A percentile compares a stretch with the other conserved stretches of the same genome.
These are phyloP conservation scores for Dichomitus squalens DNA, from an alignment of 1,284 basidiomycete genomes.

Conservation along the genomic window DNA sequence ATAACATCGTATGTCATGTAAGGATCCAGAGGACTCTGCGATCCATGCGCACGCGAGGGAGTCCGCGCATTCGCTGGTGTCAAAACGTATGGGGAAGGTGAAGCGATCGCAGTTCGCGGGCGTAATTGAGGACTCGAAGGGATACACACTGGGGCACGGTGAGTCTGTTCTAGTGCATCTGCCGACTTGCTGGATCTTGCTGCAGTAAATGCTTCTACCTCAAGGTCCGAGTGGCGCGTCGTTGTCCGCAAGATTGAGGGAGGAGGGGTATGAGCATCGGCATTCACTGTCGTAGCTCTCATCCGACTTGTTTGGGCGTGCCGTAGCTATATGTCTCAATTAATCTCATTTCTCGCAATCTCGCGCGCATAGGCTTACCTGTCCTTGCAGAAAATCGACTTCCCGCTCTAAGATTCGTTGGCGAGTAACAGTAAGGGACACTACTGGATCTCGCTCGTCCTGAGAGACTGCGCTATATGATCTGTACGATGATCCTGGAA, in stretches of 20 bases:
- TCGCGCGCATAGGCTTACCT: neutral
- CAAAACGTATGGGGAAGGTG: slow-evolving; percentile 10
- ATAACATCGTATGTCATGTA: neutral
- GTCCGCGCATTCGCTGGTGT: neutral
- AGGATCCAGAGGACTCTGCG: neutral
- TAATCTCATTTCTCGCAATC: neutral
- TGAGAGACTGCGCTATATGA: neutral
- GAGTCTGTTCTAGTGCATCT: neutral
- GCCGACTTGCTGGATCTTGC: neutral
- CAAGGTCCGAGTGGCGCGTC: neutral
- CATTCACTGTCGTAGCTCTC: neutral
- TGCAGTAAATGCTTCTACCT: neutral
- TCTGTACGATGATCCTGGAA: neutral
- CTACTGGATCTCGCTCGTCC: neutral
- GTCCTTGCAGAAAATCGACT: slow-evolving; percentile 9
- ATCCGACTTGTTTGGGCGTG: neutral
- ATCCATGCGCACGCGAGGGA: neutral
- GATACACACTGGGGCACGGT: neutral
- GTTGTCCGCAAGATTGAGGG: neutral
- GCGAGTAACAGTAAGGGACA: slow-evolving; percentile 5
- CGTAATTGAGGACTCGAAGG: slow-evolving; percentile 14
- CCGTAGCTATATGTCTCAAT: neutral
- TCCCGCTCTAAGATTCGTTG: slow-evolving; percentile 19
- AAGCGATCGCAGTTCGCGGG: slow-evolving; percentile 1
- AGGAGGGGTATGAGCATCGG: neutral